Evolutionary conservation across 345 rosid species (phyloP), one percentile per base, ranked within the genome.

Genomic region (Noccaea bulbosa): DNA sequence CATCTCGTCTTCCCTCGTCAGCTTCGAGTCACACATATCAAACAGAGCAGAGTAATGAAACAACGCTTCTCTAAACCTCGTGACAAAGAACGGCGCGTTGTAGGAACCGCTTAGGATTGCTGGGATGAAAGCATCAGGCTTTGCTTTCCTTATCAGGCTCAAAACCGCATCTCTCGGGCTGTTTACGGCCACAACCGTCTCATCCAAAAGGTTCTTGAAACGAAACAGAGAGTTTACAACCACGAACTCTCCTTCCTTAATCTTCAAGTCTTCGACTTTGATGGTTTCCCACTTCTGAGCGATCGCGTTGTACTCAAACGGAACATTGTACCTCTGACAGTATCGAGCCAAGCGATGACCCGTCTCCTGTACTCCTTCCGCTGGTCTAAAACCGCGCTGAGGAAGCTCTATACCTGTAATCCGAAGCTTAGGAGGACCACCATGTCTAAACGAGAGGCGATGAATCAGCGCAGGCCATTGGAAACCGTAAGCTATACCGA

Each of bases 321-420:
- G 94, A 45, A 92, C 87, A 2, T 73, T 73, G 65, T 80, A 81
- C 17, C 79, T 78, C 73, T 88, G 82, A 63, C 96, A 88, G 74
- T 84, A 88, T 34, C 80, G 75, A 47, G 92, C 90, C 71, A 92
- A 76, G 66, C 87, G 87, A 39, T 77, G 77, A 20, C 98, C 98
- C 0, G 92, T 86, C 81, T 80, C 84, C 58, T 70, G 79, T 34
- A 89, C 84, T 69, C 88, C 82, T 78, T 86, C 91, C 11, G 87
- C 84, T 47, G 94, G 98, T 71, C 96, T 81, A 70, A 89, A 85
- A 10, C 98, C 98, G 0, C 75, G 75, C 20, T 86, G 88, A 16
- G 98, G 98, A 22, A 86, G 80, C 73, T 92, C 96, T 50, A 92
- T 89, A 22, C 96, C 98, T 0, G 98, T 92, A 8, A 92, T 87